Evolutionary conservation across 306 rosid genomes (phyloP), one percentile per base, ranked within the genome.

Genomic region (Ziziphus jujuba): DNA sequence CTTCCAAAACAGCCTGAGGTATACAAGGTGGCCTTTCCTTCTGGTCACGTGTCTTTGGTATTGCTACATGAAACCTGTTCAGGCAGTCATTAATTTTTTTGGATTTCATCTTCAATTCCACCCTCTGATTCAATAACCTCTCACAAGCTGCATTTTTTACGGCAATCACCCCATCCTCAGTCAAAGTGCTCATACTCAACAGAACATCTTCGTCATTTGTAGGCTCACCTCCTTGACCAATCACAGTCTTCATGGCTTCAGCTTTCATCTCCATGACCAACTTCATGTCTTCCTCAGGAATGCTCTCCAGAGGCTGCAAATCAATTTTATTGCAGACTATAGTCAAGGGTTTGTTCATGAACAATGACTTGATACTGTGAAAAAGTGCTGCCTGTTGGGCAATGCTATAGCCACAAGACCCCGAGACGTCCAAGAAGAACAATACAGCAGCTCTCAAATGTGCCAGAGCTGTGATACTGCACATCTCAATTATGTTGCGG

Each of bases 401-500:
- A 77, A 89, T 89, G 43, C 63, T 89, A 64, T 91, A 91, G 28
- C 97, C 96, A 68, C 97, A 91, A 55, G 97, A 88, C 68, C 95
- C 97, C 0, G 97, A 91, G 33, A 91, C 75, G 69, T 91, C 97
- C 76, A 91, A 73, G 82, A 88, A 91, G 77, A 89, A 91, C 91
- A 91, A 63, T 36, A 89, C 88, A 1, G 97, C 97, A 66, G 97
- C 90, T 57, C 97, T 84, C 75, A 89, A 65, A 83, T 91, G 97
- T 9, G 96, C 96, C 22, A 91, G 78, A 56, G 97, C 97, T 51
- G 97, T 89, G 66, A 91, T 91, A 71, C 97, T 85, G 76, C 96
- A 85, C 97, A 91, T 91, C 87, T 91, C 96, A 72, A 89, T 91
- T 60, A 91, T 89, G 69, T 91, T 91, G 21, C 96, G 88, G 71